phyloP scores from a whole-genome alignment of 768 basidiomycete species.

The Scleroderma citrinum region DNA sequence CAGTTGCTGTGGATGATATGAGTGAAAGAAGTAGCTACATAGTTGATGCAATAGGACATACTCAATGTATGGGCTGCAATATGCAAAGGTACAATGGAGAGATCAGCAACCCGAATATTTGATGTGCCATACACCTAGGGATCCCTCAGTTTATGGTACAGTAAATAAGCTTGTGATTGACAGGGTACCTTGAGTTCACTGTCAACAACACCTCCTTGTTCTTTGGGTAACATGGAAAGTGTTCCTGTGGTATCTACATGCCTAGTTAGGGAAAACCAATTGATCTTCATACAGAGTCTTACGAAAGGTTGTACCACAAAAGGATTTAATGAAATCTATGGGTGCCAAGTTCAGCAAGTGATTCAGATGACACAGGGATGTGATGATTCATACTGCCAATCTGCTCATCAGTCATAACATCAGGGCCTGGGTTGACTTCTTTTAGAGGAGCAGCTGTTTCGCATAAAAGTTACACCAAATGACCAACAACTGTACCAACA shows the following conservation, averaged over 20 bases:
- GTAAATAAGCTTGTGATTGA: not conserved
- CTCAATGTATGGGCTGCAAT: conserved; percentile 32
- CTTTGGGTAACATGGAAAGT: conserved; percentile 35
- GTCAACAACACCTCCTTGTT: conserved; percentile 36
- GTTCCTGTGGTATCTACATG: conserved; percentile 30
- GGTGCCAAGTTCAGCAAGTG: not conserved
- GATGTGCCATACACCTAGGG: conserved; percentile 31
- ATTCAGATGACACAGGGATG: not conserved
- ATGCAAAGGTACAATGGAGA: conserved; percentile 37
- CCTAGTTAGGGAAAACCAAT: not conserved
- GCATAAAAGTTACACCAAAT: not conserved
- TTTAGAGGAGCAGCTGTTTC: conserved; percentile 5
- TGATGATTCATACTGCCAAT: conserved; percentile 8
- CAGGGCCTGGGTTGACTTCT: conserved; percentile 27
- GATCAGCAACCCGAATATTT: conserved; percentile 44
- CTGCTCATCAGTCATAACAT: conserved; percentile 24
- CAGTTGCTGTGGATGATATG: conserved; percentile 8
- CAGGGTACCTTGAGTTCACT: conserved; percentile 24
- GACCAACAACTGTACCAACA: no score
- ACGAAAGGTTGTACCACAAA: conserved; percentile 10
- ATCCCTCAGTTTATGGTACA: not conserved
- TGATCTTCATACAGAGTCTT: not conserved
- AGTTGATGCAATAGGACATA: conserved; percentile 2
- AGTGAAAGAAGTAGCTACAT: not conserved
- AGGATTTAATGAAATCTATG: conserved; percentile 16